phyloP scores from a whole-genome alignment of 192 early-diverging fungal genomes.

The Gryganskiella cystojenkinii region DNA sequence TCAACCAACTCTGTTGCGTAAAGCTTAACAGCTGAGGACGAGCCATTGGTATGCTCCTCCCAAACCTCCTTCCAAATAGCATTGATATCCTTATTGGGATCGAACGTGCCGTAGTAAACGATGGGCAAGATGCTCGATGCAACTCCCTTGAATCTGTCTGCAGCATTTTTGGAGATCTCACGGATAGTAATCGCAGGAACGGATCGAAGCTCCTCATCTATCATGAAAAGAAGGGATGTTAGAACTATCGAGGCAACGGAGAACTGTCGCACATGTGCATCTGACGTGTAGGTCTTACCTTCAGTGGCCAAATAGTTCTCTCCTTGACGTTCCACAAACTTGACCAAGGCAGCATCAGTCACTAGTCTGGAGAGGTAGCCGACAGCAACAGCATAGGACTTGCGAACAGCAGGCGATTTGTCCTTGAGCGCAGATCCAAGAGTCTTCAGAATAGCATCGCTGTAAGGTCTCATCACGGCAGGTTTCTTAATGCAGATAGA shows the following conservation, averaged over 20 bases:
- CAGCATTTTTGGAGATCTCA: conserved; percentile 77
- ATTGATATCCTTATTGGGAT: conserved; percentile 64
- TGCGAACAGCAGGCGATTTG: conserved; percentile 82
- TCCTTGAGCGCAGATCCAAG: conserved; percentile 81
- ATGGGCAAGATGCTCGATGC: conserved; percentile 73
- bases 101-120: conserved; percentile 75
- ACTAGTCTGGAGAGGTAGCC: conserved; percentile 81
- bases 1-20: conserved; percentile 73
- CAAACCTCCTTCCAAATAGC: conserved; percentile 78
- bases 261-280: too few species aligned
- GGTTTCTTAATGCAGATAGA: conserved; percentile 79
- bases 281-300: too few species aligned
- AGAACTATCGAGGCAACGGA: too few species aligned
- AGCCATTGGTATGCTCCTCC: conserved; percentile 76
- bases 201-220: conserved; percentile 78
- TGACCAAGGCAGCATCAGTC: conserved; percentile 64
- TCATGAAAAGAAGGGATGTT: conserved; percentile 2
- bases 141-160: conserved; percentile 65
- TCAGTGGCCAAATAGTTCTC: conserved; percentile 80
- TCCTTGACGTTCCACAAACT: conserved; percentile 77
- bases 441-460: conserved; percentile 80
- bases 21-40: conserved; percentile 68
- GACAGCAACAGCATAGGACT: conserved; percentile 85
- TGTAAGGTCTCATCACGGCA: conserved; percentile 71
- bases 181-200: conserved; percentile 71